A percentile compares a stretch with the other conserved stretches of the same genome.
phyloP scores from a whole-genome alignment of 768 basidiomycete species.

The Russula earlei region DNA sequence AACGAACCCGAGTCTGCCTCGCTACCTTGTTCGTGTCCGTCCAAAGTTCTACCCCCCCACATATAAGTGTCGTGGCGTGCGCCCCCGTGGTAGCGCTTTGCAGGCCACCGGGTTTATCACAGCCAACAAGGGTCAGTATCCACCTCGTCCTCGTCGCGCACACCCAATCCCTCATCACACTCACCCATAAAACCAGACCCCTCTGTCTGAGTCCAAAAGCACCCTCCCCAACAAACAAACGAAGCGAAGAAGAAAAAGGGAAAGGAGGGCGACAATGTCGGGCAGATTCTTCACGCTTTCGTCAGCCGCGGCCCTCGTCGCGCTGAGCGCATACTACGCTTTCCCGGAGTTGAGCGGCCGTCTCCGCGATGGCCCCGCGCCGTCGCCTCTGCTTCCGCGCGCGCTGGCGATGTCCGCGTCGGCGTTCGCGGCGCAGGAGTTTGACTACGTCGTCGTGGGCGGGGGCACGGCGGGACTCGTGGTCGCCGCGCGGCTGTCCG shows the following conservation, averaged over 20 bases:
- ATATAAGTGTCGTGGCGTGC: not conserved
- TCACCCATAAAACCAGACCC: no score
- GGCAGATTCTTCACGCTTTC: not conserved
- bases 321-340: not conserved
- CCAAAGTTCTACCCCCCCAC: not conserved
- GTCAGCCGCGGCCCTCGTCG: not conserved
- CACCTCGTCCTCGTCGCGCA: no score
- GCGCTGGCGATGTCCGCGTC: slow-evolving; percentile 7
- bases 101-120: no score
- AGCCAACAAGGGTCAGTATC: no score
- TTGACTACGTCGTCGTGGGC: slow-evolving; percentile 16
- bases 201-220: no score
- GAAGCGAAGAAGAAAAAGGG: not conserved
- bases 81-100: not conserved
- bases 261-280: no score
- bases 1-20: not conserved
- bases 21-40: slow-evolving; percentile 6
- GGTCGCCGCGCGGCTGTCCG: slow-evolving; percentile 25
- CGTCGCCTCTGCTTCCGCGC: not conserved
- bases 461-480: slow-evolving; percentile 26
- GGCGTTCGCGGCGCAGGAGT: slow-evolving; percentile 11
- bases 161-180: no score
- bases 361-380: not conserved
- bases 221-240: not conserved
- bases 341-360: not conserved